Percentiles rank a stretch among this genome's conserved stretches.
phyloP scores from a whole-genome alignment of 306 rosid genomes.

The Cicer pinnatifidum region DNA sequence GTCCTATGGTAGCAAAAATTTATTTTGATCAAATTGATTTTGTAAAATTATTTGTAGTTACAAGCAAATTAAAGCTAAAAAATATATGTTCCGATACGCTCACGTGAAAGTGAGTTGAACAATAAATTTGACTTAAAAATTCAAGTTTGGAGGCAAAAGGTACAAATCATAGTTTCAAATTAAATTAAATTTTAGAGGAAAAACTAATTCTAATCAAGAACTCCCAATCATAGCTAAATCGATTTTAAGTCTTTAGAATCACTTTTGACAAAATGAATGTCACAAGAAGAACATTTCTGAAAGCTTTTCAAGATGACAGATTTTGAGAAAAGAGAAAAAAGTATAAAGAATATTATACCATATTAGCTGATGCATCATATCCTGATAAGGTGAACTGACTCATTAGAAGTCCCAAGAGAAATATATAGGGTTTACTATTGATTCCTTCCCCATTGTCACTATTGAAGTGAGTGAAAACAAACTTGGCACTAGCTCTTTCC shows the following conservation, averaged over 20 bases:
- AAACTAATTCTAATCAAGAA: background rate
- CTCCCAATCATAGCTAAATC: background rate
- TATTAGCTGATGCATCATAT: conserved; percentile 96
- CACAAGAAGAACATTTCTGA: conserved; percentile 20
- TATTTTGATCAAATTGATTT: background rate
- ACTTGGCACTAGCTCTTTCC: conserved; percentile 79
- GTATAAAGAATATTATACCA: conserved; percentile 60
- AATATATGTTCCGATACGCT: background rate
- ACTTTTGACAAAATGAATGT: conserved; percentile 11
- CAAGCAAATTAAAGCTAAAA: background rate
- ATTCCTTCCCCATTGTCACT: conserved; percentile 84
- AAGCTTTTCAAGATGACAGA: conserved; percentile 33
- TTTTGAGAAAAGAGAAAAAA: conserved; percentile 12
- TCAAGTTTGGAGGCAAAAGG: background rate
- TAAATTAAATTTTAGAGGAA: background rate
- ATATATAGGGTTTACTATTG: conserved; percentile 68
- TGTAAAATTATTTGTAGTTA: background rate
- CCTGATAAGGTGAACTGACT: conserved; percentile 92
- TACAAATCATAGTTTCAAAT: background rate
- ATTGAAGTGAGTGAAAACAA: conserved; percentile 93
- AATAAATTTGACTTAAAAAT: background rate
- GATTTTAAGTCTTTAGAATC: background rate
- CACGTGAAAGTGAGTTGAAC: background rate
- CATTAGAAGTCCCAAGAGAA: conserved; percentile 89
- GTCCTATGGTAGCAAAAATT: background rate